Base-by-base conservation (phyloP, 225 moss, liverwort and hornwort species). In the Antitrichia curtipendula region DNA sequence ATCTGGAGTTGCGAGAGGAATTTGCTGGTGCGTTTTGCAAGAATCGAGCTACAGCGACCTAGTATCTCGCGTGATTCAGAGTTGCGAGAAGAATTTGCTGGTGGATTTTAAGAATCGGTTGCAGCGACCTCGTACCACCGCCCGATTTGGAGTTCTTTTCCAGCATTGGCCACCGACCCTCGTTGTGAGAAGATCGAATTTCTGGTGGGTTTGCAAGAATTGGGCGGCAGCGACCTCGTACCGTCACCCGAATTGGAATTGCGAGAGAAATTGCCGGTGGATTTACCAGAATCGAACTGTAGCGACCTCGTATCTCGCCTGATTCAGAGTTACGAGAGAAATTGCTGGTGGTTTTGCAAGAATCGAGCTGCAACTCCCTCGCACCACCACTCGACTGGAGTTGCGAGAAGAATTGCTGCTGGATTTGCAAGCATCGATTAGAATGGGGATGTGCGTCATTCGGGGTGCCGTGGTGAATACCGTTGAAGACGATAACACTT, bases 371-470 rank as follows among this genome's bases (percentile, higher is more conserved):
- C 9, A 53, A 8, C 22, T 6, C 43, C 53, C 18, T 53, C 74
- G 7, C 32, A 74, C 9, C 20, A 17, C 49, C 12, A 7, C 23
- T 38, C 17, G 38, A 9, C 38, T n/a, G 8, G 28, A 65, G 65
- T 65, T 66, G 53, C 23, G 54, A 68, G 68, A 53, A 64, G 29
- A 82, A 13, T 13, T 38, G 31, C 28, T 38, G 7, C 27, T 15
- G 31, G 53, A 7, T 54, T 47, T 49, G 74, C 78, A 45, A 40
- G 72, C 21, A 21, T 34, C 32, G 40, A 38, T 64, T 23, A 80
- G 4, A 20, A 92, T 92, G 92, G 92, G 92, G 84, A 92, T 90
- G 92, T 92, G 92, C 18, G 90, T 84, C 47, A 75, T 92, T 70
- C 81, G 88, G 5, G 92, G 92, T 36, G 68, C 52, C 9, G 54